These are phyloP conservation scores for Tephrocybe rancida DNA, from an alignment of 768 basidiomycete species.

Conservation along the genomic window DNA sequence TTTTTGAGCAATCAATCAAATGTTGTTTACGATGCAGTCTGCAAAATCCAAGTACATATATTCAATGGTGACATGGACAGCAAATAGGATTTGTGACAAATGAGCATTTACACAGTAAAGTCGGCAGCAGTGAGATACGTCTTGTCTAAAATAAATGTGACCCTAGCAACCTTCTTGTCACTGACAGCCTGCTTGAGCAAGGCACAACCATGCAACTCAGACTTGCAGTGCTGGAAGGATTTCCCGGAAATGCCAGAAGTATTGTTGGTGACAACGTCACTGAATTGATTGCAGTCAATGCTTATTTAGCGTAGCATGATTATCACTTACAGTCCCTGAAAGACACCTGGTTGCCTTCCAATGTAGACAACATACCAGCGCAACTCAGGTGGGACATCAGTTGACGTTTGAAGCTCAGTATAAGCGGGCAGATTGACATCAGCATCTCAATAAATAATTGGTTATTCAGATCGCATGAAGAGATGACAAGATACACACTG, in stretches of 20 bases:
- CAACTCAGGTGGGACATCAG: neutral
- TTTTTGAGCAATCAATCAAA: too few species aligned
- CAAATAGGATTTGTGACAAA: too few species aligned
- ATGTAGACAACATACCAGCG: neutral
- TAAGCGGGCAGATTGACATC: neutral
- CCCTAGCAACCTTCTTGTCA: neutral
- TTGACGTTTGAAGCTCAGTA: neutral
- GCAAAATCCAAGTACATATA: too few species aligned
- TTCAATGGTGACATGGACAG: too few species aligned
- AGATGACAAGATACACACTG: too few species aligned
- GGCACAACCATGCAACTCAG: neutral
- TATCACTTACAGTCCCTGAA: neutral
- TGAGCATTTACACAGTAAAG: too few species aligned
- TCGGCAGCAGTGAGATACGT: too few species aligned
- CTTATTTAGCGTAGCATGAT: neutral
- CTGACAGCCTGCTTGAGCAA: too few species aligned
- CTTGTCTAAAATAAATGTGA: neutral
- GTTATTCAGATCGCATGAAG: too few species aligned
- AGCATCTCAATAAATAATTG: too few species aligned
- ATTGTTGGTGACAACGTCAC: neutral
- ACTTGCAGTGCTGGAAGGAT: neutral
- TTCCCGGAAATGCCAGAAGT: neutral
- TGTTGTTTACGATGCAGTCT: too few species aligned
- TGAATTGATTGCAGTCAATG: neutral
- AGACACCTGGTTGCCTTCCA: neutral